A percentile compares a stretch with the other conserved stretches of the same genome.
Evolutionary conservation across 176 grass and related monocot species (phyloP).

Genomic region (Triticum aestivum): DNA sequence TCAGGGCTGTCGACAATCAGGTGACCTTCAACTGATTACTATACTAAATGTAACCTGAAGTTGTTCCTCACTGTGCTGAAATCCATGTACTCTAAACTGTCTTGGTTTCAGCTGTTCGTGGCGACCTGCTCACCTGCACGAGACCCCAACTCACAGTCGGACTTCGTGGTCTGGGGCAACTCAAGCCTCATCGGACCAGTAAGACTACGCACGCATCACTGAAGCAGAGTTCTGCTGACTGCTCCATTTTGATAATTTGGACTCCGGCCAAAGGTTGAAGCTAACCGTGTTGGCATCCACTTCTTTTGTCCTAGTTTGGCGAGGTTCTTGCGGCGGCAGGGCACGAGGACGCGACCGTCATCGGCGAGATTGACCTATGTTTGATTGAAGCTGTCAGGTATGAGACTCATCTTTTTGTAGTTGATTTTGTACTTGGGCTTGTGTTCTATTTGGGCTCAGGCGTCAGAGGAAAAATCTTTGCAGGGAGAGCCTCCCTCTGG

Average conservation of each 20-base stretch:
- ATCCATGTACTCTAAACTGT: not conserved
- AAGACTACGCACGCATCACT: not conserved
- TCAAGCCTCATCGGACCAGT: conserved; percentile 64
- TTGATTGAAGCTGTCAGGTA: conserved; percentile 38
- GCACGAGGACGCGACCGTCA: conserved; percentile 44
- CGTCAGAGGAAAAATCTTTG: not conserved
- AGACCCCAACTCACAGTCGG: conserved; percentile 35
- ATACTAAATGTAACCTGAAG: not conserved
- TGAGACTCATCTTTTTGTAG: not conserved
- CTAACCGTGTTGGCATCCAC: not conserved
- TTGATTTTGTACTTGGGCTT: not conserved
- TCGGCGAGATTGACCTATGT: conserved; percentile 44
- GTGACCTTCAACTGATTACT: conserved; percentile 12
- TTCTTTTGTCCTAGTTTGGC: conserved; percentile 34
- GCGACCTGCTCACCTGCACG: conserved; percentile 54
- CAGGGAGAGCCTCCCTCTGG: conserved; percentile 63
- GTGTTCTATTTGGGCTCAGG: not conserved
- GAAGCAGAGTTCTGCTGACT: not conserved
- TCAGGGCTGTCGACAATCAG: conserved; percentile 72
- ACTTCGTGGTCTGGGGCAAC: conserved; percentile 62
- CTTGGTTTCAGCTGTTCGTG: conserved; percentile 49
- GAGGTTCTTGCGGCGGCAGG: conserved; percentile 53
- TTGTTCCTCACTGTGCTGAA: not conserved
- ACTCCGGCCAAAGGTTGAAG: not conserved
- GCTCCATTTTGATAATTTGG: not conserved